phyloP scores from a whole-genome alignment of 441 rosid genomes.

The Croton laevigatus region DNA sequence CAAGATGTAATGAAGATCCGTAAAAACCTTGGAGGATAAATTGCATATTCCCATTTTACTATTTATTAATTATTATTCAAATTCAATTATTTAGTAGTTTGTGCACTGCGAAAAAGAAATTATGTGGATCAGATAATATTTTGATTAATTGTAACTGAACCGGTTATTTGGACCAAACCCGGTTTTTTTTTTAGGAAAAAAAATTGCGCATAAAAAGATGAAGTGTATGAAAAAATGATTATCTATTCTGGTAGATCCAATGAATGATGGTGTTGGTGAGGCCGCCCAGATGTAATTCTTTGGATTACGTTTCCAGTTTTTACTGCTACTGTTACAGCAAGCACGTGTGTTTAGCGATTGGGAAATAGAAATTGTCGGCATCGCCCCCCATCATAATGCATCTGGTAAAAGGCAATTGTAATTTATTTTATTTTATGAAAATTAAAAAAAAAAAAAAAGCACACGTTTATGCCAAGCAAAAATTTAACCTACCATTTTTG shows the following conservation, averaged over 20 bases:
- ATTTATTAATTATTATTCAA: neutral
- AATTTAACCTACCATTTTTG: no score
- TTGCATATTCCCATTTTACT: no score
- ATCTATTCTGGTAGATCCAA: constrained; percentile 16
- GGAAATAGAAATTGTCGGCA: neutral
- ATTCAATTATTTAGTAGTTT: no score
- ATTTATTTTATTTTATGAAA: neutral
- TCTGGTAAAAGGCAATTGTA: neutral
- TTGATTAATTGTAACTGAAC: no score
- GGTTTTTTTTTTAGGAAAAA: no score
- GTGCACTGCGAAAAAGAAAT: no score
- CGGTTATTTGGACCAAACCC: no score
- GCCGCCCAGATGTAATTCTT: constrained; percentile 6
- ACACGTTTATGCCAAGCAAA: constrained; percentile 11
- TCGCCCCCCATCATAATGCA: constrained; percentile 1
- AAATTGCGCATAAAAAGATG: no score
- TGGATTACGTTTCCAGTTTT: neutral
- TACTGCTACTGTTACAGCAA: neutral
- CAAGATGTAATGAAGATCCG: constrained; percentile 47
- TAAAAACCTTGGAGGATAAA: constrained; percentile 42
- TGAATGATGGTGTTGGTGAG: neutral
- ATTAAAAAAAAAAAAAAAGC: neutral
- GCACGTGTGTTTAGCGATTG: neutral
- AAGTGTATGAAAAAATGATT: no score
- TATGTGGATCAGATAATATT: no score